Base-by-base conservation (phyloP, 306 rosid species). In the Castanopsis chinensis region DNA sequence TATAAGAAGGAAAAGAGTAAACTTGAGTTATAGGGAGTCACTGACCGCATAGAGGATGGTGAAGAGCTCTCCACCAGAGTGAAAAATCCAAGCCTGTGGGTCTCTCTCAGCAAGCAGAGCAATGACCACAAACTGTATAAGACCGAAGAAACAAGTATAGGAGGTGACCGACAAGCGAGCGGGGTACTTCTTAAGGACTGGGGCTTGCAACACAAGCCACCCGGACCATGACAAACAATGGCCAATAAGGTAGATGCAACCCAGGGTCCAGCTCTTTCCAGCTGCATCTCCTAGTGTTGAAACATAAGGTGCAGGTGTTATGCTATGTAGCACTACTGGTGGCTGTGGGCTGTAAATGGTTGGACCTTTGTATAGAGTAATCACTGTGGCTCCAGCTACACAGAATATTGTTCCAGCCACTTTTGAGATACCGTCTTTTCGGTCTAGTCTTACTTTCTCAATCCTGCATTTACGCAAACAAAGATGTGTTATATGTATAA, bases 111-210 rank as follows among this genome's bases (percentile, higher is more conserved):
- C 71, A 28, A 85, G 28, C 28, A 83, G 75, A 56, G 99, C 99
- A 82, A 95, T 91, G 2, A 84, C 45, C 19, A 89, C 73, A 64
- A 95, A 95, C 79, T 95, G 99, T 5, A 95, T 15, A 72, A 95
- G 90, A 5, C 99, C 99, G 64, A 91, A 95, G 92, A 95, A 95
- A 51, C 98, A 93, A 1, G 99, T 95, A 76, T 80, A 95, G 3
- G 99, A 92, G 5, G 99, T 95, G 69, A 95, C 98, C 4, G 99
- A 95, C 79, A 95, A 97, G 18, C 99, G 91, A 12, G 99, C 99
- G 0, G 99, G 99, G 79, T 95, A 95, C 78, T 95, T 95, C 84
- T 95, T 95, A 37, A 95, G 92, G 5, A 95, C 88, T 0, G 99
- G 99, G 25, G 97, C 91, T 80, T 95, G 99, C 61, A 95, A 17